These are phyloP conservation scores for Pseudocercospora crystallina DNA, from an alignment of 2,329 filamentous ascomycete genomes.

Conservation along the genomic window DNA sequence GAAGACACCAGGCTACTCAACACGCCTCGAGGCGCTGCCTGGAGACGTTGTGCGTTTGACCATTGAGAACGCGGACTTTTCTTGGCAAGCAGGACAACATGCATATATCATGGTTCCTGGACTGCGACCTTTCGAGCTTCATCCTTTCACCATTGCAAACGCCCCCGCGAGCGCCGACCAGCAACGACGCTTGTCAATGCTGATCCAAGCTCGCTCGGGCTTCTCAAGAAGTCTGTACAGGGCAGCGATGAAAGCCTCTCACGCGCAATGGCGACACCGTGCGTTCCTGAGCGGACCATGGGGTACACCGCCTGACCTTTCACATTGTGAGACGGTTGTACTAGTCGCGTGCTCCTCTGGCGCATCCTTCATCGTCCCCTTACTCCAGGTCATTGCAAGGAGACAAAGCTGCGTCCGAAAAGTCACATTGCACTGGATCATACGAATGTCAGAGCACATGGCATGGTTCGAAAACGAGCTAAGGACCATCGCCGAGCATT, in stretches of 20 bases:
- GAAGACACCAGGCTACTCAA: conserved; percentile 26
- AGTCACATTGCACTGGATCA: conserved; percentile 32
- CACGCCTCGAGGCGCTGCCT: conserved; percentile 44
- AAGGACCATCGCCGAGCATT: conserved; percentile 14
- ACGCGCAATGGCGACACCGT: conserved; percentile 15
- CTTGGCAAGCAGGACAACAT: conserved; percentile 64
- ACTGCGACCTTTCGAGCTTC: conserved; percentile 57
- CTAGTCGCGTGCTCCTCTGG: conserved; percentile 62
- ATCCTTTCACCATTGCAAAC: conserved; percentile 61
- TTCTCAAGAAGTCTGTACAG: conserved; percentile 30
- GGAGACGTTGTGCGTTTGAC: conserved; percentile 58
- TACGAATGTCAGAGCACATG: conserved; percentile 26
- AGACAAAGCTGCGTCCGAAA: conserved; percentile 29
- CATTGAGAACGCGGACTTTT: conserved; percentile 55
- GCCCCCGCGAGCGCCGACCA: conserved; percentile 51
- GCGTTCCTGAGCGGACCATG: conserved; percentile 33
- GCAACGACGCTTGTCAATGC: conserved; percentile 35
- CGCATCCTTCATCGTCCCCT: conserved; percentile 57
- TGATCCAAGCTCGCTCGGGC: conserved; percentile 33
- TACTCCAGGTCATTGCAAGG: conserved; percentile 57
- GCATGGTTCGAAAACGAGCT: conserved; percentile 24
- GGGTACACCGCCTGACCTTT: conserved; percentile 39
- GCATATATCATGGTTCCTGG: conserved; percentile 60
- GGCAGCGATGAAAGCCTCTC: conserved; percentile 18
- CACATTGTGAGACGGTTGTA: conserved; percentile 62